Conservation (phyloP, 768 basidiomycete genomes). For the Tulasnella sp. region DNA sequence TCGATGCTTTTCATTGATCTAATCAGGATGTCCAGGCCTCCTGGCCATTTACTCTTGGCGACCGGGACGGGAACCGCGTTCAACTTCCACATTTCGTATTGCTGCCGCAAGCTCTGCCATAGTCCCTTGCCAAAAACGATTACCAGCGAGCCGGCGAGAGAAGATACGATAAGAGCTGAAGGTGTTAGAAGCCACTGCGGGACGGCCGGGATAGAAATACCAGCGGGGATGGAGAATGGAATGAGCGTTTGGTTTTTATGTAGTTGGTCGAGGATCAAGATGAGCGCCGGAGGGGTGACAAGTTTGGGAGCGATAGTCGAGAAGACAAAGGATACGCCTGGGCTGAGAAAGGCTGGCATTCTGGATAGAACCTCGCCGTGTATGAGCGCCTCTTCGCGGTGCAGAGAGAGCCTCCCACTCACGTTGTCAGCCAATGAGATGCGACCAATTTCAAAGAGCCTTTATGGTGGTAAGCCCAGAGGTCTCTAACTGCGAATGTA, state of each 20-base stretch:
- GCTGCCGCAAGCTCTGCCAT: neutral
- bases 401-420: neutral
- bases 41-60: constrained; percentile 33
- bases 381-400: neutral
- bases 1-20: constrained; percentile 26
- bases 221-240: neutral
- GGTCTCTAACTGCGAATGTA: neutral
- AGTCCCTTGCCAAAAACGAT: neutral
- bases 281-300: neutral
- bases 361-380: neutral
- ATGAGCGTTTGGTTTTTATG: neutral
- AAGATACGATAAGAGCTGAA: neutral
- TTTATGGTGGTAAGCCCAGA: too few species aligned
- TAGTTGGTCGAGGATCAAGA: neutral
- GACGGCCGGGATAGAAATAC: neutral
- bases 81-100: neutral
- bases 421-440: neutral
- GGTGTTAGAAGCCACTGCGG: neutral
- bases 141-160: neutral
- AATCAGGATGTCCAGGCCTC: constrained; percentile 33
- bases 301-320: neutral
- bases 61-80: constrained; percentile 27
- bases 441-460: neutral
- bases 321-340: neutral
- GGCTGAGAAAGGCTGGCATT: neutral